Base-by-base conservation (phyloP, 2,329 filamentous ascomycete genomes). In the Colletotrichum sojae region DNA sequence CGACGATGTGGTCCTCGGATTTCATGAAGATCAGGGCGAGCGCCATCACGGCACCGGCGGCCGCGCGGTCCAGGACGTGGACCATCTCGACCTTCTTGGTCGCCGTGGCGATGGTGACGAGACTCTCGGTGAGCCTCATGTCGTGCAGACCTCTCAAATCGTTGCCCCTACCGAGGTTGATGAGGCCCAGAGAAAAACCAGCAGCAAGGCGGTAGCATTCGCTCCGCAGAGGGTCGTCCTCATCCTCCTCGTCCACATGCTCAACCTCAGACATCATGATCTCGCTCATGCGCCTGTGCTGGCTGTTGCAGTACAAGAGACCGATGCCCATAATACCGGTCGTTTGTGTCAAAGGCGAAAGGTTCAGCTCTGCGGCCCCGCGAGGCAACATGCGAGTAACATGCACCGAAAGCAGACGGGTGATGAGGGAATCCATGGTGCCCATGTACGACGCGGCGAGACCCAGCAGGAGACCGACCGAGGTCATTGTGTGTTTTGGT, bases 401-500 rank as follows among this genome's bases (percentile, higher is more conserved):
- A 79, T 99, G 96, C 1, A 99, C 95, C 3, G 96, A 99, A 4
- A 99, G 85, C 45, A 99, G 85, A 25, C 96, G 90, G 9, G 96
- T 98, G 70, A 98, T 95, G 31, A 98, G 86, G 2, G 94, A 96
- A 78, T 99, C 96, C 95, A 98, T 98, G 2, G 95, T 98, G 1
- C 97, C 96, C 73, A 98, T 86, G 77, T 97, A 97, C 1, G 96
- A 98, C 27, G 94, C 96, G 9, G 96, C 95, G 18, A 99, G 85
- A 1, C 96, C 96, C 0, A 99, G 85, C 3, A 99, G 86, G n/a
- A 99, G 85, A 10, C 96, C 96, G 63, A 99, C 95, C 1, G 96
- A 98, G 25, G 96, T 98, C 96, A 99, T 99, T 27, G 95, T 97
- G 79, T 99, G 97, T 76, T 99, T 99, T 1, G 96, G 95, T 0